Evolutionary conservation across 768 basidiomycete species (phyloP), one percentile per base, ranked within the genome.

Genomic region (Kwoniella sp.): DNA sequence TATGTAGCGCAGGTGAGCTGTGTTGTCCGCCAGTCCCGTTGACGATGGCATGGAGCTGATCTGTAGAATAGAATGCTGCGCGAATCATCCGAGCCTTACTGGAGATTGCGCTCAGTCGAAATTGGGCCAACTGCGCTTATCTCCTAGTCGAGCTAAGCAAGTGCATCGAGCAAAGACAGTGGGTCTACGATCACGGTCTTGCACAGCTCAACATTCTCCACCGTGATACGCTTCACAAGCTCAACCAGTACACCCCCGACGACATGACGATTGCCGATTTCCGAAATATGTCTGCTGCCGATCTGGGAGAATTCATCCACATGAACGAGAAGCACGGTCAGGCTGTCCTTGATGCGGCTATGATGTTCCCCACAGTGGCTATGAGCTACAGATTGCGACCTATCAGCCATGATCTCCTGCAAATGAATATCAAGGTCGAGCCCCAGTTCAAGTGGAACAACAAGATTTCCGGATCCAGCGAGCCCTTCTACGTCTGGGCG

Each of bases 401-500:
- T 5, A 85, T 98, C 30, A 88, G 88, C 13, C 83, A 86, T 58
- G 91, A 95, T 77, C 84, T 96, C 33, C 85, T 99, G 33, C 89
- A 87, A 73, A 85, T 99, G 36, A 82, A 82, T 1, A 83, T 91
- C 54, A 83, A 82, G 1, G 83, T 93, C 30, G 80, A 81, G 17
- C 86, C 86, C 25, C 80, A 84, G 7, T 99, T 97, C 79, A 84
- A 84, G 15, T 98, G 96, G 95, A 89, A 83, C 68, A 71, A 82
- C 25, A 89, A 86, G 77, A 70, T 88, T 2, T 93, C 96, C 70
- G 90, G 89, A 0, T 82, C 81, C 12, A 82, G 83, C 1, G 92
- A 98, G 78, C 89, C 91, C 1, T 97, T 97, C 81, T 97, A 91
- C 88, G 79, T 99, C 29, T 98, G 96, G 96, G 82, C 96, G 2